Conservation (phyloP, 495 filamentous ascomycete genomes). For the Hypoxylon crocopeplum region DNA sequence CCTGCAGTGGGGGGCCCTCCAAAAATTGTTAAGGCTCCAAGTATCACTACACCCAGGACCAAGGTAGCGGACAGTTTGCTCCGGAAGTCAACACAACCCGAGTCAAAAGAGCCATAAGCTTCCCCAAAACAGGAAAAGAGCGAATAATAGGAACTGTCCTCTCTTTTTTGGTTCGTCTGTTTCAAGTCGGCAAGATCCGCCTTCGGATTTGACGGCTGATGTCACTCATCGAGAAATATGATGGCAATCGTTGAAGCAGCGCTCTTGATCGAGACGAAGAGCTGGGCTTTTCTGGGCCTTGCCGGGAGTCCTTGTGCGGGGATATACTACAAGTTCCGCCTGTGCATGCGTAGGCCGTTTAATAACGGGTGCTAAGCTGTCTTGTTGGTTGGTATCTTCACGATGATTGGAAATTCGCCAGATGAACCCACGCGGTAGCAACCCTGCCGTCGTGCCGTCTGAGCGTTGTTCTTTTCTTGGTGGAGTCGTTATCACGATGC, state of each 20-base stretch:
- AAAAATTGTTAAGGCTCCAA: constrained; percentile 36
- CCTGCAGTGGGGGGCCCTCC: background rate
- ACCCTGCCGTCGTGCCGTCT: background rate
- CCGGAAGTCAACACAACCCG: constrained; percentile 16
- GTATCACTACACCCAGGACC: constrained; percentile 11
- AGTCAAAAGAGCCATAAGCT: constrained; percentile 4
- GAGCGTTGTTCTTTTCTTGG: background rate
- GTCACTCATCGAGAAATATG: constrained; percentile 32
- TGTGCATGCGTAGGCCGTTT: constrained; percentile 7
- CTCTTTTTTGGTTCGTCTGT: constrained; percentile 29
- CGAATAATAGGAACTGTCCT: constrained; percentile 3
- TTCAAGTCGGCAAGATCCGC: constrained; percentile 25
- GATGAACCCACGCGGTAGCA: background rate
- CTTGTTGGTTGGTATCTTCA: background rate
- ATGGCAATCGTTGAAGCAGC: constrained; percentile 27
- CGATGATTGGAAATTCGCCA: background rate
- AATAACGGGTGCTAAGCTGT: background rate
- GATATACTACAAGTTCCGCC: background rate
- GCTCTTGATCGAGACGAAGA: constrained; percentile 1
- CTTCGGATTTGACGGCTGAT: constrained; percentile 21
- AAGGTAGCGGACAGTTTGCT: constrained; percentile 26
- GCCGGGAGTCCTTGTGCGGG: background rate
- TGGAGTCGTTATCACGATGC: constrained; percentile 3
- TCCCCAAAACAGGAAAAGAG: constrained; percentile 19
- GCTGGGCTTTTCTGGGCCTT: too few species aligned